Base-by-base conservation (phyloP, 495 filamentous ascomycete species). In the Ascobolus immersus region DNA sequence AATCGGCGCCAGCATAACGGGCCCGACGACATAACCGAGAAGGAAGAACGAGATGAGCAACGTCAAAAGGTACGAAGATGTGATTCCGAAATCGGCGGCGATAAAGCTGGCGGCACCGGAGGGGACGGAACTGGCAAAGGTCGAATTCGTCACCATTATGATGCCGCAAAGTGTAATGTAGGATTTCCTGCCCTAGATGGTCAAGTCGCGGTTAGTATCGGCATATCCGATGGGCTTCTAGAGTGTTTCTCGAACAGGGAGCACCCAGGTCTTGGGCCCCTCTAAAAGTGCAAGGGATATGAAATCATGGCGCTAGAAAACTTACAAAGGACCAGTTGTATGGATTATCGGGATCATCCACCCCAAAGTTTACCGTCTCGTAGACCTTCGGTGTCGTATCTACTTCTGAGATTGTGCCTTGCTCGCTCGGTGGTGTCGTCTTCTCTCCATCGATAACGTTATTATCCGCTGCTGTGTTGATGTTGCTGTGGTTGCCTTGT, bases 11-110 rank as follows among this genome's bases (percentile, higher is more conserved):
- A 61, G 63, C 10, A 61, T 32, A 9, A 65, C 44, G 3, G 62
- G 62, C 1, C 62, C 62, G 20, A 51, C 52, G 25, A 55, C 55
- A 42, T 65, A 66, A 3, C 62, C 62, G 3, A 65, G 48, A 21
- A 66, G 39, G 42, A 63, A 66, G 2, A 66, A 43, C 2, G 62
- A 63, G 23, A 62, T 60, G 3, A 57, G 59, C 7, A 67, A 44
- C 5, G 56, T 51, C 1, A 57, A 50, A n/a, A 54, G 54, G 38
- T 60, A 58, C 20, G 37, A 25, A 1, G 22, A 44, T 5, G 52
- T 50, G 17, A 66, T 44, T 21, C 40, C 27, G 21, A 67, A 56
- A 17, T 57, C 44, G 35, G 61, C 19, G 4, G 53, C 44, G 28
- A 65, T 61, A 21, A 51, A 51, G 5, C 28, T 33, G 23, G 64